Conservation (phyloP, 192 early-diverging fungal species). For the Podila horticola region DNA sequence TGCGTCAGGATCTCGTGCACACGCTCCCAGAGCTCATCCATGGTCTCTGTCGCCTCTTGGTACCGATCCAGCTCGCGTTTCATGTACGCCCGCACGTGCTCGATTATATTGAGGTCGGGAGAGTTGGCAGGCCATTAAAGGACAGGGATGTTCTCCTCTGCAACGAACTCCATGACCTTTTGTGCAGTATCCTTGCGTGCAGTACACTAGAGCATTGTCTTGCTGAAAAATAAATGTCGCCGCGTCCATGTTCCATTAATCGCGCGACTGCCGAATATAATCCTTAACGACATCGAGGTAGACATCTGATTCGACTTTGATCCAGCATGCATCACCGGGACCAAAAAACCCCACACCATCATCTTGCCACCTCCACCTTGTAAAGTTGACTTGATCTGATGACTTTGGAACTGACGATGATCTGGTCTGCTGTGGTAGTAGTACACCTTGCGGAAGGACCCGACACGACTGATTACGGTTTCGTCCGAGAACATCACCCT, state of each 20-base stretch:
- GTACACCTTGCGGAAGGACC: conserved; percentile 3
- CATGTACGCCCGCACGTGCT: conserved; percentile 2
- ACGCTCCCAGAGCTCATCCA: too few species aligned
- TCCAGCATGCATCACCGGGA: neutral
- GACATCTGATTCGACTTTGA: conserved; percentile 11
- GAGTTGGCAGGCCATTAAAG: conserved; percentile 18
- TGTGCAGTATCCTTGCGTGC: too few species aligned
- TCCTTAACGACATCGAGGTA: conserved; percentile 6
- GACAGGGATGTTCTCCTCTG: neutral
- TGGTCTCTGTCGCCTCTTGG: neutral
- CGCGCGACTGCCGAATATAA: neutral
- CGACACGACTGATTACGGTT: neutral
- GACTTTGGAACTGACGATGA: neutral
- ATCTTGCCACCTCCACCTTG: conserved; percentile 16
- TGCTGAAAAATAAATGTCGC: conserved; percentile 19
- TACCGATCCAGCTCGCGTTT: neutral
- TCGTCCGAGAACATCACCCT: conserved; percentile 24
- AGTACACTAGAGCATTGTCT: conserved; percentile 17
- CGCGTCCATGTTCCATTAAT: conserved; percentile 2
- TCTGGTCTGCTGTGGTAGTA: neutral
- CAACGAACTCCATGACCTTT: conserved; percentile 2
- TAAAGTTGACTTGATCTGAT: neutral
- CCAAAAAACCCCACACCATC: conserved; percentile 10
- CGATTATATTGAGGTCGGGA: conserved; percentile 12
- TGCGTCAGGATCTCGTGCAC: too few species aligned